These are phyloP conservation scores for Ascoidea rubescens DNA, from an alignment of 805 yeast species.

Conservation along the genomic window DNA sequence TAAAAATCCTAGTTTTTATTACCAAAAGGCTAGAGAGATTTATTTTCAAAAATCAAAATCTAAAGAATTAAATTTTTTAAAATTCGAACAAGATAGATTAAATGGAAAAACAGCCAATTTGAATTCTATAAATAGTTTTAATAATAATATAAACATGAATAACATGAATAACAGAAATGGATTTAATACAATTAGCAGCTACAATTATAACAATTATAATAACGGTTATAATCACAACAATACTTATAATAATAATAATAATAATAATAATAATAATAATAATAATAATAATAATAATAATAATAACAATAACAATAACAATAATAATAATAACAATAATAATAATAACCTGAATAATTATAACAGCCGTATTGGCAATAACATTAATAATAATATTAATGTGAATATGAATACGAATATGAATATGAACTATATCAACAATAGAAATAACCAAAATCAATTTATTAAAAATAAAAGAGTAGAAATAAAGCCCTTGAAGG, in stretches of 20 bases:
- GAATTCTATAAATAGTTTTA: conserved; percentile 2
- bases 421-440: background rate
- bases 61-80: too few relatives aligned
- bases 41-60: background rate
- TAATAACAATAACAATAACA: background rate
- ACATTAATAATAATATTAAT: background rate
- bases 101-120: conserved; percentile 2
- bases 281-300: too few relatives aligned
- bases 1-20: conserved; percentile 8
- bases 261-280: conserved; percentile 7
- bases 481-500: conserved; percentile 8
- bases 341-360: conserved; percentile 8
- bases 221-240: too few relatives aligned
- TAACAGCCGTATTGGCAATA: background rate
- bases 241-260: too few relatives aligned
- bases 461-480: background rate
- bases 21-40: background rate
- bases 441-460: background rate
- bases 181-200: background rate
- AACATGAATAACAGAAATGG: too few relatives aligned
- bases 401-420: conserved; percentile 9
- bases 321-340: conserved; percentile 2
- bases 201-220: background rate
- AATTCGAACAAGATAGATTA: background rate
- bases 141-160: too few relatives aligned